Percentiles rank a stretch among this genome's conserved stretches.
phyloP scores from a whole-genome alignment of 106 monocot species.

The Narthecium ossifragum region DNA sequence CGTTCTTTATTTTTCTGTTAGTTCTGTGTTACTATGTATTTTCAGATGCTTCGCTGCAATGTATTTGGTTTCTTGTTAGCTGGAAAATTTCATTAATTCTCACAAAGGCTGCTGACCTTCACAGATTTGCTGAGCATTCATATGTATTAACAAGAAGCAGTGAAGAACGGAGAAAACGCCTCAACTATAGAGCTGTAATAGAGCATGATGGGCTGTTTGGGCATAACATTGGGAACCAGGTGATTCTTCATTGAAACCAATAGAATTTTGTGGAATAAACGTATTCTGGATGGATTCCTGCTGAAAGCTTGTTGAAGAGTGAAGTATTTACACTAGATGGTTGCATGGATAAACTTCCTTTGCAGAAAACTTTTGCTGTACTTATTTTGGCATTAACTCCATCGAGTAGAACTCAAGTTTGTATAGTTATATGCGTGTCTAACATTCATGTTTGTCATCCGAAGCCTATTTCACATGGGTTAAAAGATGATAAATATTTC shows the following conservation, averaged over 20 bases:
- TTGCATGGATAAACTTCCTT: neutral
- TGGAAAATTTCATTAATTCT: neutral
- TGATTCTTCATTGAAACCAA: conserved; percentile 6
- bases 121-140: conserved; percentile 55
- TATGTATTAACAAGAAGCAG: conserved; percentile 41
- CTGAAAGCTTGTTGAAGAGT: too few relatives aligned
- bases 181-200: conserved; percentile 66
- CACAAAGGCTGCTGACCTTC: conserved; percentile 1
- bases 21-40: neutral
- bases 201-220: conserved; percentile 81
- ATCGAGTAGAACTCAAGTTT: too few relatives aligned
- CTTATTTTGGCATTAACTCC: too few relatives aligned
- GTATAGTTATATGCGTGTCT: too few relatives aligned
- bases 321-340: too few relatives aligned
- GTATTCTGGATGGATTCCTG: neutral
- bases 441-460: too few relatives aligned
- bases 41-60: neutral
- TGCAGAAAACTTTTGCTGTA: too few relatives aligned
- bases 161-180: conserved; percentile 53
- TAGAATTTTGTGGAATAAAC: neutral
- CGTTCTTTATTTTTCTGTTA: neutral
- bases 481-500: too few relatives aligned
- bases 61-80: neutral
- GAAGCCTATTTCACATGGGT: too few relatives aligned
- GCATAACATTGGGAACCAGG: conserved; percentile 54